A percentile compares a stretch with the other conserved stretches of the same genome.
Conservation (phyloP, 73 alveolate genomes). For the Diophrys sp. region DNA sequence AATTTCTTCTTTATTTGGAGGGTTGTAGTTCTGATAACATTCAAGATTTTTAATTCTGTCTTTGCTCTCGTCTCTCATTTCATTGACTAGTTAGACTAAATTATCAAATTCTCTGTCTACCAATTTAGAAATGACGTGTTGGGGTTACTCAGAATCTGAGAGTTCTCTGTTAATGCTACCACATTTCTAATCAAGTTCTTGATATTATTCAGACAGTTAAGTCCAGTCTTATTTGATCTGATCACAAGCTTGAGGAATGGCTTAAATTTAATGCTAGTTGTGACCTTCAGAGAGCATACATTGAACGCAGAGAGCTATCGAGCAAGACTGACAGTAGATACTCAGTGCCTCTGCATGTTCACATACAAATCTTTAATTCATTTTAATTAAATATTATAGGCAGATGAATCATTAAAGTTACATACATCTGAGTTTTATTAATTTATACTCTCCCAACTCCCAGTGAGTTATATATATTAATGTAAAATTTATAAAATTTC, state of each 20-base stretch:
- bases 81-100: conserved; percentile 32
- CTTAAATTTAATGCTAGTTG: conserved; percentile 2
- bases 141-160: conserved; percentile 28
- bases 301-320: conserved; percentile 1
- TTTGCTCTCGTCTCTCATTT: conserved; percentile 35
- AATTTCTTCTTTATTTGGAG: conserved; percentile 41
- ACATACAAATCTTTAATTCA: neutral
- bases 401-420: too few species aligned
- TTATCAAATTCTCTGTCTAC: conserved; percentile 38
- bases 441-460: neutral
- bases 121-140: conserved; percentile 19
- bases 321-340: conserved; percentile 1
- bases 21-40: conserved; percentile 35
- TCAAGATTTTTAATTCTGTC: conserved; percentile 38
- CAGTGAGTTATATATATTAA: too few species aligned
- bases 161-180: conserved; percentile 33
- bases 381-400: too few species aligned
- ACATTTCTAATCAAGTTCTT: conserved; percentile 33
- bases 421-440: neutral
- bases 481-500: too few species aligned
- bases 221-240: conserved; percentile 24
- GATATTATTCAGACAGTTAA: conserved; percentile 11
- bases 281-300: conserved; percentile 3
- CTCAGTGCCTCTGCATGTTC: conserved; percentile 5
- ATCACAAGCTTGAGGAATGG: conserved; percentile 13